Evolutionary conservation across 139 green algal species (phyloP), one percentile per base, ranked within the genome.

Genomic region (Eudorina sp.): DNA sequence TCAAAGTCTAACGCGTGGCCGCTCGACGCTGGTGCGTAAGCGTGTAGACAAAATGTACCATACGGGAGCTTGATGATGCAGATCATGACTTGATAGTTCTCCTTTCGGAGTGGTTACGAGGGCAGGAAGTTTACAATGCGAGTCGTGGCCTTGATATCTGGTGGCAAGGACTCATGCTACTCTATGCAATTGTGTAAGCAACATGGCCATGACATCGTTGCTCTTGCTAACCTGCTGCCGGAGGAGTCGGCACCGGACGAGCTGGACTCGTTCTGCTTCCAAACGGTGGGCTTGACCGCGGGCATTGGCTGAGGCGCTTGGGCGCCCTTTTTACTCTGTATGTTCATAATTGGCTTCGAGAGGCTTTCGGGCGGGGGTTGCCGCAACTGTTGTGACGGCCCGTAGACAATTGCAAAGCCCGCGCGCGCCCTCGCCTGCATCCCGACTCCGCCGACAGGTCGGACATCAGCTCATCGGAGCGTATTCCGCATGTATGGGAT

Each of bases 211-310:
- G 90, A 93, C n/a, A 31, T 93, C n/a, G 90, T 93, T 8, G 88
- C 88, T 7, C 78, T 93, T 4, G 90, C 88, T 36, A 93, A 93
- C 70, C 31, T 93, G 72, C 79, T 91, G 72, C 90, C 90, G 27
- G 45, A 86, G 45, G 86, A 88, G 31, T 34, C 48, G 4, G 80
- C 85, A 2, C 74, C 83, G 0, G 94, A 99, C 55, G 97, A 99
- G 68, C 92, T 99, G 6, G 96, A 99, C 90, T 98, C 95, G 53
- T 98, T 96, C 89, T 99, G 98, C 95, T 99, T 97, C 84, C 97
- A 99, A 80, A 99, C 97, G 16, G 97, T 96, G 45, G 75, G 75
- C 31, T 48, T 19, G 48, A 72, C 27, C 43, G 70, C 31, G 68
- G 68, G 34, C 68, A 48, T 72, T 31, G 6, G 55, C 55, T 23